These are phyloP conservation scores for Chrysanthemum seticuspe DNA, from an alignment of 129 eudicot species.

Conservation along the genomic window DNA sequence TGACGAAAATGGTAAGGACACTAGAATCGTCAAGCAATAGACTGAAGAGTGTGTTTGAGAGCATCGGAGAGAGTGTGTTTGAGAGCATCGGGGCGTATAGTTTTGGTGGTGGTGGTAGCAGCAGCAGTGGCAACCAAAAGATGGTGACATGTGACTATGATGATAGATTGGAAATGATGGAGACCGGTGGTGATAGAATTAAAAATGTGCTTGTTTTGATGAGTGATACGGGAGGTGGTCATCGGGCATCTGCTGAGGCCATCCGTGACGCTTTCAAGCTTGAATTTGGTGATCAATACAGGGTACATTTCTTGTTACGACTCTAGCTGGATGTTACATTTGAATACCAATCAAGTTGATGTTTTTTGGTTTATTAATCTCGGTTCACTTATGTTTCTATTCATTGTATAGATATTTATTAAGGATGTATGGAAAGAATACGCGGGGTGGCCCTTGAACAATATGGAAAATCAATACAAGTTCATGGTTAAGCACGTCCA, in stretches of 20 bases:
- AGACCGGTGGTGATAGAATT: constrained; percentile 85
- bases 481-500: constrained; percentile 95
- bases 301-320: constrained; percentile 30
- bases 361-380: background rate
- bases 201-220: constrained; percentile 83
- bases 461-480: constrained; percentile 90
- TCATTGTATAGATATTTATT: constrained; percentile 53
- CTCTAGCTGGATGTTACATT: too few species aligned
- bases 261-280: constrained; percentile 85
- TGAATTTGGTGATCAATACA: constrained; percentile 89
- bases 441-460: constrained; percentile 95
- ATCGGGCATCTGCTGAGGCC: constrained; percentile 96
- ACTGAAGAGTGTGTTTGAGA: constrained; percentile 54
- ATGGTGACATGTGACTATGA: constrained; percentile 51
- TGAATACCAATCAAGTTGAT: too few species aligned
- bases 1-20: constrained; percentile 35
- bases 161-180: constrained; percentile 82
- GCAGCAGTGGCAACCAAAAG: constrained; percentile 29
- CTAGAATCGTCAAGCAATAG: constrained; percentile 40
- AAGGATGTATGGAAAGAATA: constrained; percentile 98
- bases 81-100: constrained; percentile 75
- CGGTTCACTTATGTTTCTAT: too few species aligned
- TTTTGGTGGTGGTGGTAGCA: constrained; percentile 44
- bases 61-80: constrained; percentile 59
- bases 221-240: constrained; percentile 99